A percentile compares a stretch with the other conserved stretches of the same genome.
Conservation (phyloP, 2,329 filamentous ascomycete genomes). For the Dothiorella sarmentorum region DNA sequence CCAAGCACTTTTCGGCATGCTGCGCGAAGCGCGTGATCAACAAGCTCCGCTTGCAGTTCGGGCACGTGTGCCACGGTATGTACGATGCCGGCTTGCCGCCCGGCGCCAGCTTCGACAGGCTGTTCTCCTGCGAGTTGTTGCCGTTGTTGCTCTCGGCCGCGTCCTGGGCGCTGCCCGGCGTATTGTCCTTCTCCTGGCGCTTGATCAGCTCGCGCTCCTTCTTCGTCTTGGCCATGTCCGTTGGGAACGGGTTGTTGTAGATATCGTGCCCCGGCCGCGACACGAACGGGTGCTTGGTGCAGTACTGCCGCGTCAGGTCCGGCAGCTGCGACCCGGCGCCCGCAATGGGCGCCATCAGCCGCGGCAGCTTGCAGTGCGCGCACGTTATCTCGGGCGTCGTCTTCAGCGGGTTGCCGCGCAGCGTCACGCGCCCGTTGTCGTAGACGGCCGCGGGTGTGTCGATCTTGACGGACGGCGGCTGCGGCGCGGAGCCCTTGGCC, state of each 20-base stretch:
- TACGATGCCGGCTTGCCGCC: slow-evolving; percentile 46
- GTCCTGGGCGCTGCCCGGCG: slow-evolving; percentile 44
- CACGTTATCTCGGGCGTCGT: slow-evolving; percentile 70
- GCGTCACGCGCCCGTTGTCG: slow-evolving; percentile 63
- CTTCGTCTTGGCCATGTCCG: slow-evolving; percentile 69
- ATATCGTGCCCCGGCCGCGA: slow-evolving; percentile 74
- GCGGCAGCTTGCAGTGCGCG: slow-evolving; percentile 69
- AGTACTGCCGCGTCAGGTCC: slow-evolving; percentile 59
- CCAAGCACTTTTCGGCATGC: slow-evolving; percentile 60
- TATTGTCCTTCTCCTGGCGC: slow-evolving; percentile 43
- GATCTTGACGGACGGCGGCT: slow-evolving; percentile 48
- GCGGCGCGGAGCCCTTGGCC: slow-evolving; percentile 43
- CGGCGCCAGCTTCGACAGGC: slow-evolving; percentile 48
- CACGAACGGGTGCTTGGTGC: slow-evolving; percentile 75
- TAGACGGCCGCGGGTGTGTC: slow-evolving; percentile 67
- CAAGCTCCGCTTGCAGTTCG: slow-evolving; percentile 59
- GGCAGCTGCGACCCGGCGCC: slow-evolving; percentile 68
- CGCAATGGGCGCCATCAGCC: slow-evolving; percentile 68
- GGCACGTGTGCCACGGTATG: slow-evolving; percentile 55
- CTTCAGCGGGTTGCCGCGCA: slow-evolving; percentile 70
- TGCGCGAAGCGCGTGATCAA: slow-evolving; percentile 60
- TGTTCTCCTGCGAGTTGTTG: slow-evolving; percentile 25
- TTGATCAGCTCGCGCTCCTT: slow-evolving; percentile 62
- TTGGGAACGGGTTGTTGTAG: slow-evolving; percentile 77
- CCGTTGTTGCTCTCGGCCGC: no score